These are phyloP conservation scores for Ilyonectria robusta DNA, from an alignment of 2,329 filamentous ascomycete species.

Conservation along the genomic window DNA sequence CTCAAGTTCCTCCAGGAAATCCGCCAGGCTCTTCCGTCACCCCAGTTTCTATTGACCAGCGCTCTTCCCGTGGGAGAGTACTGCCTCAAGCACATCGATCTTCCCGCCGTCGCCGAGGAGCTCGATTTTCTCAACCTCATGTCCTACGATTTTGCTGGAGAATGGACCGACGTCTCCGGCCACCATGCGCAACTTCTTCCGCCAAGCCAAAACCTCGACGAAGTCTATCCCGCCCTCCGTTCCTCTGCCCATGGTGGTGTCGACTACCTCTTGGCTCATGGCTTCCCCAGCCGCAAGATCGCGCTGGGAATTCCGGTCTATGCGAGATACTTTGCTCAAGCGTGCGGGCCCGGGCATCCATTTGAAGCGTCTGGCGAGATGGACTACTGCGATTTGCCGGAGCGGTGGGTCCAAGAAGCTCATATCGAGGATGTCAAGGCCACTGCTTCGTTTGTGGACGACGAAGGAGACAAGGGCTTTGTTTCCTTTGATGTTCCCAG, in stretches of 20 bases:
- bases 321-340: slow-evolving; percentile 72
- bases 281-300: slow-evolving; percentile 71
- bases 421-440: slow-evolving; percentile 65
- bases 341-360: slow-evolving; percentile 66
- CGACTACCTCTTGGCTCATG: slow-evolving; percentile 65
- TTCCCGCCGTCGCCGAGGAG: slow-evolving; percentile 63
- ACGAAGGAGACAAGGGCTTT: slow-evolving; percentile 61
- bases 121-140: slow-evolving; percentile 78
- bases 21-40: slow-evolving; percentile 67
- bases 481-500: slow-evolving; percentile 75
- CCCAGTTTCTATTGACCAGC: slow-evolving; percentile 71
- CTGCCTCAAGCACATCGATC: slow-evolving; percentile 72
- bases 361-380: slow-evolving; percentile 67
- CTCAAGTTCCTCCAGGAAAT: slow-evolving; percentile 69
- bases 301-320: slow-evolving; percentile 75
- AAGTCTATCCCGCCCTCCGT: slow-evolving; percentile 48
- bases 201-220: slow-evolving; percentile 47
- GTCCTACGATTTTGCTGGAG: slow-evolving; percentile 77
- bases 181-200: slow-evolving; percentile 75
- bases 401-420: slow-evolving; percentile 58
- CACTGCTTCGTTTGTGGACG: slow-evolving; percentile 71
- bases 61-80: slow-evolving; percentile 75
- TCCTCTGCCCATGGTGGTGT: slow-evolving; percentile 69
- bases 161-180: slow-evolving; percentile 72
- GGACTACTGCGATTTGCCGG: slow-evolving; percentile 74